Conservation (phyloP, 371 early-diverging fungal species). For the Coemansia sp. region DNA sequence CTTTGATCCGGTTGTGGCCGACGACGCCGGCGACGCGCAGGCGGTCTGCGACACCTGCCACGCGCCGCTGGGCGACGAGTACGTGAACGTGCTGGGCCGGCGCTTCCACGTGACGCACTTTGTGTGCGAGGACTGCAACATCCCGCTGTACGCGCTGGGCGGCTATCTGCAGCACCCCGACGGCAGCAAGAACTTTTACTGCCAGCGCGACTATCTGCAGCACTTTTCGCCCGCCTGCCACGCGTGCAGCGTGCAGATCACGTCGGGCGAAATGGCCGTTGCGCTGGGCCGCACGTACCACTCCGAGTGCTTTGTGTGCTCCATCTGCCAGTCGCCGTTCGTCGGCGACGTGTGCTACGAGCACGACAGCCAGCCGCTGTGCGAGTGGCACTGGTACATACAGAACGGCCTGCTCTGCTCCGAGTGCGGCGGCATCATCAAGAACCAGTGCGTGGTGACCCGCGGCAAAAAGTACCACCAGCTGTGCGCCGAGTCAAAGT, state of each 20-base stretch:
- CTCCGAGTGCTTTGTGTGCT: conserved; percentile 53
- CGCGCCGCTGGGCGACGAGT: conserved; percentile 41
- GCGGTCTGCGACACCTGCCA: conserved; percentile 28
- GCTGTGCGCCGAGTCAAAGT: conserved; percentile 47
- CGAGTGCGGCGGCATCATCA: conserved; percentile 51
- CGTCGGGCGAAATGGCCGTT: conserved; percentile 52
- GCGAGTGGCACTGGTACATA: conserved; percentile 55
- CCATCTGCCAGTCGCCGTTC: conserved; percentile 52
- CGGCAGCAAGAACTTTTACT: conserved; percentile 48
- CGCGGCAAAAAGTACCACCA: conserved; percentile 52
- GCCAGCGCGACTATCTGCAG: conserved; percentile 54
- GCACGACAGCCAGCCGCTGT: conserved; percentile 51
- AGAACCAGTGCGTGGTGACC: conserved; percentile 51
- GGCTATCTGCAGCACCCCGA: conserved; percentile 50
- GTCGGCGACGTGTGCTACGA: conserved; percentile 52
- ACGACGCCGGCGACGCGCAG: conserved; percentile 1
- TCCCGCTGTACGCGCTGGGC: conserved; percentile 53
- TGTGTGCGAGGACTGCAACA: conserved; percentile 50
- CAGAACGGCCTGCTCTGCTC: conserved; percentile 52
- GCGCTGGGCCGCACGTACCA: conserved; percentile 53
- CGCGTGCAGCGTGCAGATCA: conserved; percentile 51
- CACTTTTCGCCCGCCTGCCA: conserved; percentile 50
- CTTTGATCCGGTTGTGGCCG: conserved; percentile 14
- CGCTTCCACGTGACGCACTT: conserved; percentile 52
- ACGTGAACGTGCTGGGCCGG: conserved; percentile 49